Percentiles rank a stretch among this genome's conserved stretches.
These are phyloP conservation scores for Xanthoceras sorbifolium DNA, from an alignment of 345 rosid genomes.

Conservation along the genomic window DNA sequence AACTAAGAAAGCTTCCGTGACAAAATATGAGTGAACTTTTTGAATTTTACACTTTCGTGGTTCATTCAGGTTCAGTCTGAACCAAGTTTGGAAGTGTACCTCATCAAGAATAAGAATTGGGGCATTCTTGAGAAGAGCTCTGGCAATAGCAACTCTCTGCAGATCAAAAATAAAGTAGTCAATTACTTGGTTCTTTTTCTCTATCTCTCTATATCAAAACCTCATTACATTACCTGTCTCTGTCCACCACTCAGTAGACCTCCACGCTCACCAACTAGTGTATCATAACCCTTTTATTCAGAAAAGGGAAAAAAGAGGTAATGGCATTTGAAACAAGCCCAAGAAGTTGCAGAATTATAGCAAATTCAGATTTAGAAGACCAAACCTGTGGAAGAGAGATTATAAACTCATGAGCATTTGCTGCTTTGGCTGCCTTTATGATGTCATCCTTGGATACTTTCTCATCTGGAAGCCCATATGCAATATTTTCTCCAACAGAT, in stretches of 20 bases:
- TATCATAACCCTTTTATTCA: constrained; percentile 82
- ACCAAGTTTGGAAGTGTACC: constrained; percentile 36
- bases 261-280: constrained; percentile 88
- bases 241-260: constrained; percentile 96
- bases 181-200: constrained; percentile 10
- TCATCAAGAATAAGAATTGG: constrained; percentile 85
- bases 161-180: constrained; percentile 22
- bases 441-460: constrained; percentile 83
- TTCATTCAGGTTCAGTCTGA: not conserved
- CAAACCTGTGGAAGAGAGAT: constrained; percentile 87
- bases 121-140: constrained; percentile 86
- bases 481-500: constrained; percentile 94
- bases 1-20: constrained; percentile 1
- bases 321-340: not conserved
- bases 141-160: constrained; percentile 93
- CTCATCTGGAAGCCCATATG: constrained; percentile 95
- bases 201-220: not conserved
- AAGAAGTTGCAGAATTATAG: constrained; percentile 18
- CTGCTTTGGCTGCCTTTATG: constrained; percentile 92
- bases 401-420: constrained; percentile 96
- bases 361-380: constrained; percentile 12
- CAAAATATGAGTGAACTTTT: not conserved
- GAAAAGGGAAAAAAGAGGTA: not conserved
- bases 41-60: not conserved
- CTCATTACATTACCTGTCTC: constrained; percentile 63